Base-by-base conservation (phyloP, 352 stramenopile genomes). In the Phytophthora agathidicida region DNA sequence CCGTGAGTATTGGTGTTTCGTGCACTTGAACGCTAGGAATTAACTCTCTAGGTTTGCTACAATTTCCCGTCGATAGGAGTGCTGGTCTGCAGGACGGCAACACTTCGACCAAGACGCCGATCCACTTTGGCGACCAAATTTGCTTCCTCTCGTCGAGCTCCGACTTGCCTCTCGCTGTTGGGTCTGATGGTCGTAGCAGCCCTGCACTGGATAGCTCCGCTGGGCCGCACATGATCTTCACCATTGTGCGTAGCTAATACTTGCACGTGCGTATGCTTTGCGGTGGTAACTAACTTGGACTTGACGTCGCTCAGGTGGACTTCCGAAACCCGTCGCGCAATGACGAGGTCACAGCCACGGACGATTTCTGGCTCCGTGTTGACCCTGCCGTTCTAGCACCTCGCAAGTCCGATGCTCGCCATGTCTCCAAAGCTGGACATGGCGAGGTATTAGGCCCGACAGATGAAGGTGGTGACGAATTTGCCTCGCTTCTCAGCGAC, bases 211-310 rank as follows among this genome's bases (percentile, higher is more conserved):
- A 70, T 24, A 52, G 32, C 23, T 65, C 60, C 22, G 20, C n/a
- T 20, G 77, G 81, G 0, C 72, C 68, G 0, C 78, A 88, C 55
- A 88, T 88, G 74, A 73, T 69, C n/a, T 86, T 89, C 45, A 88
- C 78, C 6, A 61, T 91, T 36, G 70, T 86, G 49, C 27, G 71
- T 49, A 47, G 22, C 13, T 44, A 35, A 19, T 48, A n/a, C n/a
- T n/a, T n/a, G n/a, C n/a, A n/a, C 30, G 7, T 30, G n/a, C 30
- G 20, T 30, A 20, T 39, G 23, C 3, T 24, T 2, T 20, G 31
- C 2, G 10, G 7, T 7, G 10, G 2, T 22, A 7, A 8, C 36
- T 58, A 9, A 58, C 27, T 19, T 3, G 7, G 30, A 22, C 4
- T 20, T 22, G 7, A 16, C 13, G 28, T 19, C 54, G 23, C 24